Percentiles rank a stretch among this genome's conserved stretches.
Evolutionary conservation across 2,329 filamentous ascomycete species (phyloP).

Genomic region (Fusarium sp.): DNA sequence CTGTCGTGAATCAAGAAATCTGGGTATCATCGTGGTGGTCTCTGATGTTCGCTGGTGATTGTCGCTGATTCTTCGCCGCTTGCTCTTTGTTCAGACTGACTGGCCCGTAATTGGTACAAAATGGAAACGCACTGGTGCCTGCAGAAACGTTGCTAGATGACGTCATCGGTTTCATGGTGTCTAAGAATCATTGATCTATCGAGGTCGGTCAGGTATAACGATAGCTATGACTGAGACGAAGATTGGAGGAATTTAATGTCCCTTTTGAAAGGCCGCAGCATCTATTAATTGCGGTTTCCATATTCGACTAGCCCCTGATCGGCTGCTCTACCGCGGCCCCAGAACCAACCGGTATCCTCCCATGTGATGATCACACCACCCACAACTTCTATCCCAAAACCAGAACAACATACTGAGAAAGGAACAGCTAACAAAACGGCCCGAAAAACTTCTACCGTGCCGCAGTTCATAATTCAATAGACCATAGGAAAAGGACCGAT

Average conservation of each 20-base stretch:
- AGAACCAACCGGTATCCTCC: background rate
- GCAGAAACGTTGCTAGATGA: background rate
- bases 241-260: background rate
- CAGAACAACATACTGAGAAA: background rate
- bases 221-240: background rate
- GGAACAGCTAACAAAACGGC: background rate
- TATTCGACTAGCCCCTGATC: background rate
- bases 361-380: slow-evolving; percentile 3
- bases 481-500: slow-evolving; percentile 28
- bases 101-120: too few relatives aligned
- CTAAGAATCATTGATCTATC: background rate
- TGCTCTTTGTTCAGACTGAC: too few relatives aligned
- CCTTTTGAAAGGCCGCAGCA: background rate
- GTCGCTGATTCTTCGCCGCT: too few relatives aligned
- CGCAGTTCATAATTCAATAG: background rate
- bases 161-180: background rate
- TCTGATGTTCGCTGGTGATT: too few relatives aligned
- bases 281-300: background rate
- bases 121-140: too few relatives aligned
- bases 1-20: too few relatives aligned
- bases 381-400: background rate
- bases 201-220: background rate
- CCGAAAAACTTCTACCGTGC: slow-evolving; percentile 10
- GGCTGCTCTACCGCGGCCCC: background rate
- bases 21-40: background rate